Percentiles rank a stretch among this genome's conserved stretches.
These are phyloP conservation scores for Talaromyces sp. DNA, from an alignment of 2,329 filamentous ascomycete species.

Conservation along the genomic window DNA sequence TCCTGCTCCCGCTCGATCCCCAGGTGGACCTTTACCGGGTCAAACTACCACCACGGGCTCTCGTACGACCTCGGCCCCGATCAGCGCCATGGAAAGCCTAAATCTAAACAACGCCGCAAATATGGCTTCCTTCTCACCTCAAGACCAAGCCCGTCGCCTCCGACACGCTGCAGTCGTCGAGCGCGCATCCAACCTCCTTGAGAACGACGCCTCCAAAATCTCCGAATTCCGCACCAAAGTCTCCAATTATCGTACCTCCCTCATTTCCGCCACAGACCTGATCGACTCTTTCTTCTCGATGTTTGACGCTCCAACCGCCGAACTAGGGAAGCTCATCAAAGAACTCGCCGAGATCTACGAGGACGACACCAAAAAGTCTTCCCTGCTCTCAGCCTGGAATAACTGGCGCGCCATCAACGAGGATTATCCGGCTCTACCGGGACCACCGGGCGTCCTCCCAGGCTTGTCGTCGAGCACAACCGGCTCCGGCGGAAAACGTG, in stretches of 20 bases:
- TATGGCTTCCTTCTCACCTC: conserved; percentile 54
- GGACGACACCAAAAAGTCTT: conserved; percentile 67
- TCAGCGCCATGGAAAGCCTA: conserved; percentile 50
- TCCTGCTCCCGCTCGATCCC: conserved; percentile 42
- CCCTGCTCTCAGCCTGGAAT: conserved; percentile 79
- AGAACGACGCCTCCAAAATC: conserved; percentile 72
- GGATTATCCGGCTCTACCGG: conserved; percentile 85
- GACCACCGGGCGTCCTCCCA: conserved; percentile 65
- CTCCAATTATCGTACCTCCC: conserved; percentile 68
- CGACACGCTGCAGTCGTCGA: conserved; percentile 83
- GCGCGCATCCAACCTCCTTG: conserved; percentile 74
- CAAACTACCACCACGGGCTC: conserved; percentile 27
- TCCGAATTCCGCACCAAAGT: conserved; percentile 73
- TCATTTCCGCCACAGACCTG: conserved; percentile 68
- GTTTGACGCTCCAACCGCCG: conserved; percentile 74
- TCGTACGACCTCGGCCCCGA: conserved; percentile 27
- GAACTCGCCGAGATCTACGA: conserved; percentile 94
- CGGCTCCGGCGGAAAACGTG: conserved; percentile 57
- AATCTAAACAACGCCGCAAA: conserved; percentile 42
- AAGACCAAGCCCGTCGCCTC: conserved; percentile 74
- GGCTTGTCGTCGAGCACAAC: conserved; percentile 47
- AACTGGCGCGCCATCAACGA: conserved; percentile 96
- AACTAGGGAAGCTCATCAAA: conserved; percentile 82
- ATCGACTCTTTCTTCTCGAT: conserved; percentile 84
- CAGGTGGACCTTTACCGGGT: conserved; percentile 32